Conservation (phyloP, 495 filamentous ascomycete species). For the Immersiella caudata region DNA sequence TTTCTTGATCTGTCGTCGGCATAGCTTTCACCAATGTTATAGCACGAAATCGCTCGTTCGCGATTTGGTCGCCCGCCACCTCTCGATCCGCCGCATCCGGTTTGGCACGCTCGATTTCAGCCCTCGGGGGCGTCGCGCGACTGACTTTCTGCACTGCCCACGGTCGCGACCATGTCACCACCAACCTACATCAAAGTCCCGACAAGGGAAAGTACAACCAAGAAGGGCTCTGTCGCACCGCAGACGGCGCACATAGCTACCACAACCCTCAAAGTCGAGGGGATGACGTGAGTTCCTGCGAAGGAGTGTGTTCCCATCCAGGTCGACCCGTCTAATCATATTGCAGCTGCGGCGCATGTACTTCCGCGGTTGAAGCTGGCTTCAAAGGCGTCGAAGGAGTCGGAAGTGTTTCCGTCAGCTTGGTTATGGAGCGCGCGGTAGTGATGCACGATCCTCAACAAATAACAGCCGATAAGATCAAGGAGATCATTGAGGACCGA, state of each 20-base stretch:
- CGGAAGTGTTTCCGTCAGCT: conserved; percentile 81
- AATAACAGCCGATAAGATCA: conserved; percentile 71
- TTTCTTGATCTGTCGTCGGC: not conserved
- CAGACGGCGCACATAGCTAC: conserved; percentile 71
- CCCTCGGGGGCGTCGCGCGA: not conserved
- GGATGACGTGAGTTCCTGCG: conserved; percentile 70
- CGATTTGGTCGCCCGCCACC: conserved; percentile 2
- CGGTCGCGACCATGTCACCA: conserved; percentile 31
- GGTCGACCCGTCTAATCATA: conserved; percentile 14
- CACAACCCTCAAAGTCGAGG: conserved; percentile 85
- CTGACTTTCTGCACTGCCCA: not conserved
- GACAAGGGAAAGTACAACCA: conserved; percentile 33
- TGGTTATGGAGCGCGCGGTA: conserved; percentile 91
- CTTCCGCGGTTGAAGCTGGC: conserved; percentile 79
- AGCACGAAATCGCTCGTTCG: not conserved
- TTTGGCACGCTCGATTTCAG: not conserved
- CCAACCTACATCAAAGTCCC: conserved; percentile 50
- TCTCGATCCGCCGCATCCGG: conserved; percentile 9
- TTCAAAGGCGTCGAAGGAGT: conserved; percentile 81
- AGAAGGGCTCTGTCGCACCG: conserved; percentile 32
- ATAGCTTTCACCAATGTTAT: conserved; percentile 13
- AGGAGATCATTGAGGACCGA: conserved; percentile 87
- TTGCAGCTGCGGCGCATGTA: conserved; percentile 72
- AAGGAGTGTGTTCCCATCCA: not conserved
- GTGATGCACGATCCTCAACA: conserved; percentile 81